phyloP scores from a whole-genome alignment of 768 basidiomycete genomes.

The Clitopilus passeckerianus region DNA sequence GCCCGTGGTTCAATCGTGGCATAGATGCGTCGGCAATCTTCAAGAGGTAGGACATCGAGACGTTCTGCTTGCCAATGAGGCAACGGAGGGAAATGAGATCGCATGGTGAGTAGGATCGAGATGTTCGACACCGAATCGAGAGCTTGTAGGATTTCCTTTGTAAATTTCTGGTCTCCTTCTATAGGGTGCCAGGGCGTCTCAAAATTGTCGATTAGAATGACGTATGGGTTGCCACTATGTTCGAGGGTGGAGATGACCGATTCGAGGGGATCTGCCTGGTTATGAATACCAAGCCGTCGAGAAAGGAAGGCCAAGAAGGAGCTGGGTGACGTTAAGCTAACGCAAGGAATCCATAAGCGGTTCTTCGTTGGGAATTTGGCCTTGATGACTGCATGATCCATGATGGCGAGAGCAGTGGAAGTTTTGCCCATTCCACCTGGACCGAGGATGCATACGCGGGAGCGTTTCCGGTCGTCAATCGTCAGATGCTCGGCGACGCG shows the following conservation, averaged over 20 bases:
- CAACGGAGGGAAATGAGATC: background rate
- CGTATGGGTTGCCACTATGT: constrained; percentile 1
- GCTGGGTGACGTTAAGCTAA: background rate
- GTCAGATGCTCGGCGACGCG: background rate
- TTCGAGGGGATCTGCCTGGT: constrained; percentile 11
- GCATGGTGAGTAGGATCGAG: background rate
- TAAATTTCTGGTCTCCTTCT: background rate
- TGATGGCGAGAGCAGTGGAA: background rate
- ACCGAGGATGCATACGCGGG: constrained; percentile 75
- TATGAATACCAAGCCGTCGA: constrained; percentile 5
- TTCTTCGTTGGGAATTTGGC: constrained; percentile 2
- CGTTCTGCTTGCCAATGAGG: background rate
- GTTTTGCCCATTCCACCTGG: constrained; percentile 76
- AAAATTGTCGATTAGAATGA: constrained; percentile 1
- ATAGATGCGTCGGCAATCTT: background rate
- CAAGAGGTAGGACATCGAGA: background rate
- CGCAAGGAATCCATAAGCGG: background rate
- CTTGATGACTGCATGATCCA: constrained; percentile 7
- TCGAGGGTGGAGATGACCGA: constrained; percentile 19
- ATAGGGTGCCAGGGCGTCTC: background rate
- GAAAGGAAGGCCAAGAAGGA: background rate
- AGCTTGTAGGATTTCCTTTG: background rate
- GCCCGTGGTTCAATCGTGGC: background rate
- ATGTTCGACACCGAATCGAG: background rate
- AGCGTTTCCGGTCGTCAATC: constrained; percentile 15